Base-by-base conservation (phyloP, 1,284 basidiomycete genomes). In the Thecaphora thlaspeos region DNA sequence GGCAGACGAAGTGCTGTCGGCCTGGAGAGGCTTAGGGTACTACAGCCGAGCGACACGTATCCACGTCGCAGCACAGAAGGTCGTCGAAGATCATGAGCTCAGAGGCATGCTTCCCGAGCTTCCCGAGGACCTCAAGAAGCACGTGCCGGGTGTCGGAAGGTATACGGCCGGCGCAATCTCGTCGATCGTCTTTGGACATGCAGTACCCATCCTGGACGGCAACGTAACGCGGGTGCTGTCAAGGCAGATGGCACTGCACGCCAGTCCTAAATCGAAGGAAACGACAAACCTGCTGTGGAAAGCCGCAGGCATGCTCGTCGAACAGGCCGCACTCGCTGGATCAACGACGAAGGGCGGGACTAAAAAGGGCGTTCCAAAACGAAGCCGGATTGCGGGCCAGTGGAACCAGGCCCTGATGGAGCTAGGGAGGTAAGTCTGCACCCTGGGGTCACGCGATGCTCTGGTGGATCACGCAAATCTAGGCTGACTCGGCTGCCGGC, bases 71-170 rank as follows among this genome's bases (percentile, higher is more conserved):
- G 73, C 75, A 1, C 59, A 73, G 21, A 51, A 63, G 37, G 65
- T 77, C 18, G 65, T 75, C 21, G 45, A 49, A 4, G 57, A 74
- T 28, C 46, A 55, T 1, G 26, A 38, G 21, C 45, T 63, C 89
- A 87, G 81, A 23, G 89, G 90, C 24, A 81, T 82, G 46, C 82
- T 98, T 10, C 94, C 94, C 0, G 81, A 84, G 46, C 88, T 88
- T 61, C 88, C 89, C 0, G 84, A 84, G 61, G 86, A 87, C 17
- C 85, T 98, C 82, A 87, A 94, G 79, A 84, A 85, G 47, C 83
- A 87, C 53, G 88, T 96, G 40, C 89, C 91, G 26, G 92, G 93
- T 2, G 88, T 96, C 34, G 92, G 92, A 32, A 82, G 90, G 36
- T 96, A 96, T 77, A 95, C 90, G 0, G 82, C 82, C 11, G 83